Evolutionary conservation across 176 grass and related monocot genomes (phyloP).

Genomic region (Paspalum notatum): DNA sequence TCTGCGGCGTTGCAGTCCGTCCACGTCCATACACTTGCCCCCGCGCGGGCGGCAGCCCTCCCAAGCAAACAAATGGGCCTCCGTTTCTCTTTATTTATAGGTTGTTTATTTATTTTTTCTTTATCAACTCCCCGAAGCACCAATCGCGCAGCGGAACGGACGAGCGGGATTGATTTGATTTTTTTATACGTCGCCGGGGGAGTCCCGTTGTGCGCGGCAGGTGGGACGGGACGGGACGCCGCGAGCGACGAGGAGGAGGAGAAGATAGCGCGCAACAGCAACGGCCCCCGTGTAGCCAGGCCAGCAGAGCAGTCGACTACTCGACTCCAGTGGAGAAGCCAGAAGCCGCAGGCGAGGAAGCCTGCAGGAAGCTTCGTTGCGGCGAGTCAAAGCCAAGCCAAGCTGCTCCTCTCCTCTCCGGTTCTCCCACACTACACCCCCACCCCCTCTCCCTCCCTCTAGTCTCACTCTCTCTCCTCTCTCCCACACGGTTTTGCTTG

Average conservation of each 20-base stretch:
- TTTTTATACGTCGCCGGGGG: not conserved
- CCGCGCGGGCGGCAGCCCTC: too few species aligned
- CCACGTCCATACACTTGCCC: too few species aligned
- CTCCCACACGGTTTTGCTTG: slow-evolving; percentile 34
- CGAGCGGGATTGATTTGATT: not conserved
- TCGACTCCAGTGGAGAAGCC: not conserved
- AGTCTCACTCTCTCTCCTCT: not conserved
- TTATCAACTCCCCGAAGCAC: not conserved
- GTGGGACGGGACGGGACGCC: slow-evolving; percentile 22
- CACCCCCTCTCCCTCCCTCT: not conserved
- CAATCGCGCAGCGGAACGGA: not conserved
- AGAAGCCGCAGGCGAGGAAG: not conserved
- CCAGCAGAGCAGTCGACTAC: not conserved
- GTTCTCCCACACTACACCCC: not conserved
- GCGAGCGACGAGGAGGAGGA: not conserved
- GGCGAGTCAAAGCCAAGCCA: slow-evolving; percentile 54
- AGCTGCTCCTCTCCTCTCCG: not conserved
- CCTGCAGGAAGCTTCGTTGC: slow-evolving; percentile 39
- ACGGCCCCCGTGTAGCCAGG: not conserved
- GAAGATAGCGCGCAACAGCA: not conserved
- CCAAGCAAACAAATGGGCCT: not conserved
- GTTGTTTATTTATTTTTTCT: not conserved
- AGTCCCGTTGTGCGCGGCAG: slow-evolving; percentile 39
- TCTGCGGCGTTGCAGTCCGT: too few species aligned
- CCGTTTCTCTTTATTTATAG: too few species aligned